phyloP scores from a whole-genome alignment of 2,329 filamentous ascomycete genomes.

The Hypoxylon sp. region DNA sequence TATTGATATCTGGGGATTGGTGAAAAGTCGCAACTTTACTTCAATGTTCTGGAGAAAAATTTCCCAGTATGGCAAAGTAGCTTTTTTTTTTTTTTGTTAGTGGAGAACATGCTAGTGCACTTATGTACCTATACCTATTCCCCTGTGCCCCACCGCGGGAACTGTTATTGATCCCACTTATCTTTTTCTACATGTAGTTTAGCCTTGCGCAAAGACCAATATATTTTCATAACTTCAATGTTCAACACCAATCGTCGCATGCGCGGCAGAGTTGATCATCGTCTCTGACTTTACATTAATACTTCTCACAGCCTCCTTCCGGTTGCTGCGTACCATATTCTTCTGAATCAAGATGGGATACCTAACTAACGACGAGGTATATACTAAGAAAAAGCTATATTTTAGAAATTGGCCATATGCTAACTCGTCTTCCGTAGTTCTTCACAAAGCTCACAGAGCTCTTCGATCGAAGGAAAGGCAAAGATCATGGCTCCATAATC shows the following conservation, averaged over 20 bases:
- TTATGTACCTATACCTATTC: not conserved
- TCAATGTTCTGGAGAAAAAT: not conserved
- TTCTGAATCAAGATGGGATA: conserved; percentile 59
- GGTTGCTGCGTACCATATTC: not conserved
- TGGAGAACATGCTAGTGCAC: not conserved
- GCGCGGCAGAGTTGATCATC: conserved; percentile 21
- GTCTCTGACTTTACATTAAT: not conserved
- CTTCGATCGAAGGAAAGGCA: conserved; percentile 76
- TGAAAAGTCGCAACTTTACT: not conserved
- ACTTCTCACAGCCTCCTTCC: not conserved
- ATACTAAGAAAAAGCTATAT: conserved; percentile 7
- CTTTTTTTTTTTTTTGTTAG: not conserved
- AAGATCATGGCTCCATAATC: conserved; percentile 80
- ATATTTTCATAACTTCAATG: conserved; percentile 8
- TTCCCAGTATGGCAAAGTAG: not conserved
- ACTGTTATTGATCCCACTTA: conserved; percentile 4
- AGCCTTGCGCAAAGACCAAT: conserved; percentile 8
- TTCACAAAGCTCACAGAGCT: conserved; percentile 78
- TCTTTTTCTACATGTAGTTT: not conserved
- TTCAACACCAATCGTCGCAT: conserved; percentile 13
- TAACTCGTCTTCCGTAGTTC: conserved; percentile 70
- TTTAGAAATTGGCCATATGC: conserved; percentile 12
- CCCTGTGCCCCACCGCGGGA: conserved; percentile 39
- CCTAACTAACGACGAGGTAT: conserved; percentile 74
- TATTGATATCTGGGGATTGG: not conserved